Evolutionary conservation across 768 basidiomycete genomes (phyloP), one percentile per base, ranked within the genome.

Genomic region (Trametes gibbosa): DNA sequence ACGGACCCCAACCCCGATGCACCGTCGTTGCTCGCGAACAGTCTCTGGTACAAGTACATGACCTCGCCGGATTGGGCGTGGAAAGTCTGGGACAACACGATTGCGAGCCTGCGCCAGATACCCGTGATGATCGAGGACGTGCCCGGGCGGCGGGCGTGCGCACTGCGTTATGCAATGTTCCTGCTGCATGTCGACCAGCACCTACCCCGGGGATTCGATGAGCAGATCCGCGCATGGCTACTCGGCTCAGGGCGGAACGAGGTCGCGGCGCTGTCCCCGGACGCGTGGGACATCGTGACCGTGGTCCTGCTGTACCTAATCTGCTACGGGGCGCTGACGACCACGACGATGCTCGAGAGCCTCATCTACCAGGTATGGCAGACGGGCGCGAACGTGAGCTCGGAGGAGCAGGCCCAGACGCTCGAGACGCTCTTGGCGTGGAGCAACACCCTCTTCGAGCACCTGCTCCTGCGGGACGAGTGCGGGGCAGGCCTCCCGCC

Each of bases 41-140:
- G 81, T 46, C 75, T 93, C 14, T 93, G 91, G 91, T 88, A 89
- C 71, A 88, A 89, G 68, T 92, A 92, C 65, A 84, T 87, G 42
- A 83, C 82, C 16, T 82, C 89, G 0, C 66, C 72, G 14, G 82
- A 90, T 64, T 92, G 90, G 89, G 89, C 82, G 1, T 87, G 84
- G 84, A 87, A 86, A 65, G 87, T 88, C 19, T 92, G 90, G 90
- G 89, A 92, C 68, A 92, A 89, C 65, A 84, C 86, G 1, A 78
- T 93, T 43, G 83, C 87, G 6, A 86, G 85, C 51, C 75, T 93
- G 43, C 87, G 85, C 42, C 86, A 88, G 68, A 77, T 89, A 43
- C 83, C 86, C 6, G 70, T 72, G 43, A 81, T 87, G 76, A 78
- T 78, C 16, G 65, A 76, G 4, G 84, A 85, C 56, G 57, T 69